Evolutionary conservation across 1,139 yeast genomes (phyloP).

Genomic region (Candida smagusa): DNA sequence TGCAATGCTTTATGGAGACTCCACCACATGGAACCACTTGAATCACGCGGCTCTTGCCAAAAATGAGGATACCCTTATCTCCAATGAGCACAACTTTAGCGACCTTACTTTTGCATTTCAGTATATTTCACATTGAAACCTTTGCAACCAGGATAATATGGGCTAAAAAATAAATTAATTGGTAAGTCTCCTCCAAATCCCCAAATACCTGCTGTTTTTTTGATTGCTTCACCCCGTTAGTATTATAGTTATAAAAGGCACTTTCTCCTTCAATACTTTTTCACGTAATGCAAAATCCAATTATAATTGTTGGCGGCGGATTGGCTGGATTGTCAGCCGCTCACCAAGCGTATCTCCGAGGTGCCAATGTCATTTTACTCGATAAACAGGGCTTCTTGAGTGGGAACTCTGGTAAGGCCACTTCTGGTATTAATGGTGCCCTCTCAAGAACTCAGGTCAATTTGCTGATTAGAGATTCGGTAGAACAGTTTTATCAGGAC

Average conservation of each 20-base stretch:
- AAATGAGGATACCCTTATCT: constrained; percentile 74
- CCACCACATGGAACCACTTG: constrained; percentile 96
- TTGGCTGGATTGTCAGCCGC: constrained; percentile 79
- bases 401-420: constrained; percentile 80
- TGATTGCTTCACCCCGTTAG: too few species aligned
- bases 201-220: too few species aligned
- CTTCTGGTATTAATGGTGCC: constrained; percentile 81
- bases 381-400: constrained; percentile 67
- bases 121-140: constrained; percentile 69
- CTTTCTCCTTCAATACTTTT: too few species aligned
- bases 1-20: constrained; percentile 96
- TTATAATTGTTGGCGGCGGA: constrained; percentile 77
- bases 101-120: constrained; percentile 89
- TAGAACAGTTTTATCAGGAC: constrained; percentile 60
- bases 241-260: too few species aligned
- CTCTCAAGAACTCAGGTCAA: constrained; percentile 58
- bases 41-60: constrained; percentile 55
- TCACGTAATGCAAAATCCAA: constrained; percentile 24
- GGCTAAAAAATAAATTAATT: background rate
- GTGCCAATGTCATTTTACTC: constrained; percentile 54
- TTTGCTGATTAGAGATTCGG: constrained; percentile 51
- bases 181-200: too few species aligned
- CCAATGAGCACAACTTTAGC: constrained; percentile 65
- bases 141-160: constrained; percentile 2
- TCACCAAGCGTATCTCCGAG: constrained; percentile 57